Percentiles rank a stretch among this genome's conserved stretches.
These are phyloP conservation scores for Solanum acaule DNA, from an alignment of 257 asterid species.

Conservation along the genomic window DNA sequence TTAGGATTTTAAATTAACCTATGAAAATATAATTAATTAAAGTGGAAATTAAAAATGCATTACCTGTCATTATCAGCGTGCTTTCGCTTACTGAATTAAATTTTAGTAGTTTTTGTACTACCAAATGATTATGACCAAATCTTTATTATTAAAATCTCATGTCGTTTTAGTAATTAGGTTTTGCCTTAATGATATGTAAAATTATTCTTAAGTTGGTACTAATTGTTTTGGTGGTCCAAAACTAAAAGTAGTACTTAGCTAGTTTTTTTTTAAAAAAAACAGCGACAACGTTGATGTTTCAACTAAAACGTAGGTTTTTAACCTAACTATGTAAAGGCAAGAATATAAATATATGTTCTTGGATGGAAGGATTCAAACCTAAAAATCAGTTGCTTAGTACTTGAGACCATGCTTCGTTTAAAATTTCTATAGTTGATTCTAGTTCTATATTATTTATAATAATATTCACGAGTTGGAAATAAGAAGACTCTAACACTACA, in stretches of 20 bases:
- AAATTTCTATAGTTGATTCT: background rate
- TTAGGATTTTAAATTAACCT: background rate
- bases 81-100: constrained; percentile 8
- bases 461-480: background rate
- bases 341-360: background rate
- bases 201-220: constrained; percentile 5
- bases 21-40: background rate
- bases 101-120: background rate
- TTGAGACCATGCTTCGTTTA: background rate
- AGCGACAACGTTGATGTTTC: background rate
- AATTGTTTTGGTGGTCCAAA: background rate
- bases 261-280: background rate
- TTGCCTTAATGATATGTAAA: constrained; percentile 9
- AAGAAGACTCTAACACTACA: background rate
- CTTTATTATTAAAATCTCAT: constrained; percentile 1
- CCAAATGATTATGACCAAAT: constrained; percentile 1
- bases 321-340: background rate
- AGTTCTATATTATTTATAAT: background rate
- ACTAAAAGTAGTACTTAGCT: background rate
- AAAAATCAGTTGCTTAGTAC: background rate
- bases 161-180: constrained; percentile 27
- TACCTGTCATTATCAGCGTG: constrained; percentile 21
- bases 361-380: background rate
- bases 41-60: background rate
- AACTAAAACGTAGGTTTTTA: background rate